Base-by-base conservation (phyloP, 208 protist genomes). In the Acanthamoeba lenticulata region DNA sequence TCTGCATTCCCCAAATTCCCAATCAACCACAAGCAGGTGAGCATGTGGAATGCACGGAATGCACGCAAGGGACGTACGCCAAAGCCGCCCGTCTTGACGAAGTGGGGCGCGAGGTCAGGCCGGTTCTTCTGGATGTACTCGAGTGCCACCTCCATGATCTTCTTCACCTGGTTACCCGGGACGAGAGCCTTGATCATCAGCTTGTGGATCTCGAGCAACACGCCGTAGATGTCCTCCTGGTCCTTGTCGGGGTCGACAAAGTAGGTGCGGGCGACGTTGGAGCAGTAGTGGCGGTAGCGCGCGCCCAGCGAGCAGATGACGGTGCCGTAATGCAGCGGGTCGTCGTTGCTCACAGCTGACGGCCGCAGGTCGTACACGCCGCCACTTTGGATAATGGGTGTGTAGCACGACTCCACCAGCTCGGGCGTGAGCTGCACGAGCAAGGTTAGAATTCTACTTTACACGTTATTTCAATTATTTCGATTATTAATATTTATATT, bases 321-420 rank as follows among this genome's bases (percentile, higher is more conserved):
- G 1, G 96, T 94, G 47, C 94, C 96, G 94, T 93, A 93, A 9
- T 97, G 55, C 2, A 98, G 69, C 24, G n/a, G 44, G n/a, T 97
- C 74, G 32, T 96, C 94, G 72, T 95, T 94, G 24, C 65, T 95
- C 4, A 83, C 62, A 19, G 96, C 95, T n/a, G 40, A 81, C 17
- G 91, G 72, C 49, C 90, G 93, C 21, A 97, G 85, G 79, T 98
- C 79, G 81, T 97, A 98, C 38, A 79, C 36, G 65, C 96, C 97
- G 72, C 97, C 97, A 94, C 92, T 96, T 69, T 98, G 96, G 90
- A 98, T 96, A 52, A 98, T 96, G 21, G 97, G 97, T 21, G 94
- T 94, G 86, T 92, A 92, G 36, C 55, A 65, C 32, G 55, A 92
- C 29, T 92, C 86, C 32, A 92, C 86, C 34, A 79, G 13, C 19